Evolutionary conservation across 176 grass and related monocot genomes (phyloP).

Genomic region (Avena eriantha): DNA sequence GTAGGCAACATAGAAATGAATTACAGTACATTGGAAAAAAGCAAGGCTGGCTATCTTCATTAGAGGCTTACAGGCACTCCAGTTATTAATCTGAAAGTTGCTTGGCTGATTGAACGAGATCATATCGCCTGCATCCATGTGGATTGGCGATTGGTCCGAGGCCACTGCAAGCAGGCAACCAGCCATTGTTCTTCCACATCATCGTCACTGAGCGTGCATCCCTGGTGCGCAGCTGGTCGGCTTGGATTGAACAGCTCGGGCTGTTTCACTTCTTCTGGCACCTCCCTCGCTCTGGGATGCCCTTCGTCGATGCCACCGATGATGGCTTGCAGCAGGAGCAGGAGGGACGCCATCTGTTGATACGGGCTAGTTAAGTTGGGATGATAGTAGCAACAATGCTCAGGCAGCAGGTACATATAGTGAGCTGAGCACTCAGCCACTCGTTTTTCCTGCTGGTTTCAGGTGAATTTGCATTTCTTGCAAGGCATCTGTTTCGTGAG

Average conservation of each 20-base stretch:
- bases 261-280: not conserved
- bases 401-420: slow-evolving; percentile 44
- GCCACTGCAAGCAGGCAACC: slow-evolving; percentile 54
- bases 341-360: slow-evolving; percentile 59
- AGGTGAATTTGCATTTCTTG: slow-evolving; percentile 55
- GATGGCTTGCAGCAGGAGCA: slow-evolving; percentile 63
- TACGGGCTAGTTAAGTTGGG: not conserved
- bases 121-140: slow-evolving; percentile 58
- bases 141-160: slow-evolving; percentile 34
- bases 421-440: not conserved
- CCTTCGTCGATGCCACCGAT: slow-evolving; percentile 1
- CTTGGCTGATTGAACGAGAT: not conserved
- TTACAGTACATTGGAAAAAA: not conserved
- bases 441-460: slow-evolving; percentile 41
- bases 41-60: not conserved
- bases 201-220: not conserved
- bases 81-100: not conserved
- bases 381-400: slow-evolving; percentile 3
- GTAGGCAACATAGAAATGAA: not conserved
- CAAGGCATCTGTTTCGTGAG: slow-evolving; percentile 40
- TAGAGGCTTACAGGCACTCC: not conserved
- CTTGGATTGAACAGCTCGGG: not conserved
- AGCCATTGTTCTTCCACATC: slow-evolving; percentile 51
- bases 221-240: not conserved
- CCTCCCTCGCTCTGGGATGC: not conserved